Conservation (phyloP, 2,329 filamentous ascomycete species). For the Cladorrhinum sp. region DNA sequence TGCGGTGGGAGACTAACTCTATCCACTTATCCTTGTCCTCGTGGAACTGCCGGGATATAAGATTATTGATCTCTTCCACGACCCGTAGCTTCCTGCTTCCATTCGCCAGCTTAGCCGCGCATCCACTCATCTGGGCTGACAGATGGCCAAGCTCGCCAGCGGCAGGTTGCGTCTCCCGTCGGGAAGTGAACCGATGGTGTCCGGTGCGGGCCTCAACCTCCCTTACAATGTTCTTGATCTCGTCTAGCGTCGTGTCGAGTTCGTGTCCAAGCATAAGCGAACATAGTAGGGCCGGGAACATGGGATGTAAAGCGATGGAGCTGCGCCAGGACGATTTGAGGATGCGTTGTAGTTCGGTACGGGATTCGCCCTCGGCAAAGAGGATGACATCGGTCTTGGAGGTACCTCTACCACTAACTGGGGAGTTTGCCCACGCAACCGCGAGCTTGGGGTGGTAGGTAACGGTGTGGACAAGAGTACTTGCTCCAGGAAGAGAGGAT, state of each 20-base stretch:
- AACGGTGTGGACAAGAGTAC: conserved; percentile 31
- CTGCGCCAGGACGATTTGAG: conserved; percentile 32
- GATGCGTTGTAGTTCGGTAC: conserved; percentile 25
- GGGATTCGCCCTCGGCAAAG: conserved; percentile 30
- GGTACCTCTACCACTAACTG: not conserved
- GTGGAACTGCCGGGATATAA: conserved; percentile 26
- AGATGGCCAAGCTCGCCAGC: conserved; percentile 32
- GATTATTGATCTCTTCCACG: conserved; percentile 34
- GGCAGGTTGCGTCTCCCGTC: conserved; percentile 30
- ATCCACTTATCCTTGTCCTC: conserved; percentile 17
- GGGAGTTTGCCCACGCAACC: conserved; percentile 35
- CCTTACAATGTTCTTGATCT: conserved; percentile 34
- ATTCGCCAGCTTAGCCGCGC: conserved; percentile 38
- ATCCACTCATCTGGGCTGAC: conserved; percentile 36
- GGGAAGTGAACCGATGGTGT: conserved; percentile 33
- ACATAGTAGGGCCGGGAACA: conserved; percentile 37
- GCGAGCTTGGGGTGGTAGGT: conserved; percentile 40
- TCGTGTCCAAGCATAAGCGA: conserved; percentile 35
- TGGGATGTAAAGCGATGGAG: conserved; percentile 29
- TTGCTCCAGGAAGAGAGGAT: conserved; percentile 25
- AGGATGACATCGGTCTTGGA: conserved; percentile 32
- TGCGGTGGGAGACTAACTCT: conserved; percentile 32
- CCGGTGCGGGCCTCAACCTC: conserved; percentile 38
- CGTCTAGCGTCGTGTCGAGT: conserved; percentile 33
- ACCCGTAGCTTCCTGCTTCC: conserved; percentile 37